A percentile compares a stretch with the other conserved stretches of the same genome.
These are phyloP conservation scores for Porphyrellus cyaneotinctus DNA, from an alignment of 768 basidiomycete species.

Conservation along the genomic window DNA sequence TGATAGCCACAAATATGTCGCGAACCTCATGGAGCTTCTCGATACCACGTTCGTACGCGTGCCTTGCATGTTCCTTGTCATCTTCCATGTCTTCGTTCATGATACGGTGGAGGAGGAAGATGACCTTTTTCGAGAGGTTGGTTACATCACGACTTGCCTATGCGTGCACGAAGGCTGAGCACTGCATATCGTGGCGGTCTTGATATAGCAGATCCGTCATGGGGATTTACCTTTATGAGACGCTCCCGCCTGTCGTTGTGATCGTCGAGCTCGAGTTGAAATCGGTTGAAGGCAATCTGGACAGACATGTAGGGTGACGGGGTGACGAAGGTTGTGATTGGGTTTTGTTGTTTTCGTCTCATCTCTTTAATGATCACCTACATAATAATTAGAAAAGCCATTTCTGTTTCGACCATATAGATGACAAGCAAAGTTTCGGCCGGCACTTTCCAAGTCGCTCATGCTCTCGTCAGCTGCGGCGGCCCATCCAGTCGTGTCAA, in stretches of 20 bases:
- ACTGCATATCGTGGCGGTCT: background rate
- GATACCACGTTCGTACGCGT: conserved; percentile 49
- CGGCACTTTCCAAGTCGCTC: too few species aligned
- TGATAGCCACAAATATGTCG: conserved; percentile 56
- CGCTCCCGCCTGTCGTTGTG: conserved; percentile 86
- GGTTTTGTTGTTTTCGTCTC: too few species aligned
- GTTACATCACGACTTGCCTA: conserved; percentile 86
- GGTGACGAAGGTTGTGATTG: too few species aligned
- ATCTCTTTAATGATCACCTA: too few species aligned
- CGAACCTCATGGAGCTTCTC: conserved; percentile 67
- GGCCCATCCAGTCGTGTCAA: too few species aligned
- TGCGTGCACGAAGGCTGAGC: conserved; percentile 4
- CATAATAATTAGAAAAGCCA: too few species aligned
- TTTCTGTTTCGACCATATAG: too few species aligned
- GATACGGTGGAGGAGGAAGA: conserved; percentile 87
- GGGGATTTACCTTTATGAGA: conserved; percentile 72
- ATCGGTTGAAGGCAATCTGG: conserved; percentile 47
- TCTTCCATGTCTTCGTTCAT: conserved; percentile 39
- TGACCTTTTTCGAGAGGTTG: conserved; percentile 86
- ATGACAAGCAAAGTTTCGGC: too few species aligned
- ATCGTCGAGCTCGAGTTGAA: conserved; percentile 72
- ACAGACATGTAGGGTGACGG: conserved; percentile 11
- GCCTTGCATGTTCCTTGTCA: conserved; percentile 28
- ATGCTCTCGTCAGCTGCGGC: too few species aligned
- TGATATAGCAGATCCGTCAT: conserved; percentile 7